Conservation (phyloP, 1,284 basidiomycete genomes). For the Apiotrichum gamsii region DNA sequence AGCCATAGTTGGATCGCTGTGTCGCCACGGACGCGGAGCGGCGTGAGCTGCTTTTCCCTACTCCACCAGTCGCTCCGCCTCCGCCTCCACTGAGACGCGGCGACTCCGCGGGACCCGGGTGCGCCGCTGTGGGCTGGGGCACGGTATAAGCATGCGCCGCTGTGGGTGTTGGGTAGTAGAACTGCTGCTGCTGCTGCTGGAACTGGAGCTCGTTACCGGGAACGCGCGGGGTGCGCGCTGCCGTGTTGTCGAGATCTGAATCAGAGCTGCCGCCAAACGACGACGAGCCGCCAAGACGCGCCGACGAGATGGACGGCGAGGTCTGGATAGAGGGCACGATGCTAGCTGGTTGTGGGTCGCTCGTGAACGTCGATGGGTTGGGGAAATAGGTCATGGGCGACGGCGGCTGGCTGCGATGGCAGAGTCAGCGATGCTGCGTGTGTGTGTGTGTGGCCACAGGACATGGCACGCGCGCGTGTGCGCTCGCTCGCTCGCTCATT, state of each 20-base stretch:
- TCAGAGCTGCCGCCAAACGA: conserved; percentile 11
- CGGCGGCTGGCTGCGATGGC: conserved; percentile 18
- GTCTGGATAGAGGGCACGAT: conserved; percentile 7
- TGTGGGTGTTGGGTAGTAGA: conserved; percentile 6
- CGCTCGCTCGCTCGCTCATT: no score
- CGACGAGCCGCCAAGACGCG: conserved; percentile 8
- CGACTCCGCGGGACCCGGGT: not conserved
- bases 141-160: not conserved
- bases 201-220: conserved; percentile 7
- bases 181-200: conserved; percentile 7
- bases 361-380: conserved; percentile 34
- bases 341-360: conserved; percentile 10
- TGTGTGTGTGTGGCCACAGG: no score
- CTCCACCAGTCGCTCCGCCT: no score
- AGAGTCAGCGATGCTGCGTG: not conserved
- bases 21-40: conserved; percentile 10
- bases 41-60: conserved; percentile 4
- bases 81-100: no score
- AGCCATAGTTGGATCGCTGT: conserved; percentile 3
- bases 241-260: not conserved
- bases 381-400: conserved; percentile 44
- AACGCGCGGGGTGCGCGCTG: conserved; percentile 8
- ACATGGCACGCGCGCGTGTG: not conserved
- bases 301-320: conserved; percentile 11
- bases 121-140: not conserved